A percentile compares a stretch with the other conserved stretches of the same genome.
phyloP scores from a whole-genome alignment of 2,329 filamentous ascomycete species.

The Rachicladosporium sp. region DNA sequence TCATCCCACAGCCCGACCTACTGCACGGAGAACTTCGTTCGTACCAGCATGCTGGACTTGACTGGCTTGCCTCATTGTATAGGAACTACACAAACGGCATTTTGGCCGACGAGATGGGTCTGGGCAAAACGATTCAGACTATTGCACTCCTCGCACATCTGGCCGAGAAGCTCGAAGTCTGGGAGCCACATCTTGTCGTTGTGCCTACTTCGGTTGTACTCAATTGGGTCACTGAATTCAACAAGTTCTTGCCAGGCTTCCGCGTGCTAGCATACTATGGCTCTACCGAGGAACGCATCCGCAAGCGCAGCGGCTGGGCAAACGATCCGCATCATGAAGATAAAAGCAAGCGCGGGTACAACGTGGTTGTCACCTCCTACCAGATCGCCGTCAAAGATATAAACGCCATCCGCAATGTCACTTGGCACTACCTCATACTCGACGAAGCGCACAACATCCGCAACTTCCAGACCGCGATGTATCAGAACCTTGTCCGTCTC shows the following conservation, averaged over 20 bases:
- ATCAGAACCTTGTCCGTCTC: constrained; percentile 90
- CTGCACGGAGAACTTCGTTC: constrained; percentile 82
- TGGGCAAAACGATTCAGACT: constrained; percentile 97
- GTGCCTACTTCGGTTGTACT: constrained; percentile 97
- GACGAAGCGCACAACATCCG: constrained; percentile 99
- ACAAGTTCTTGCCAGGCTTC: constrained; percentile 96
- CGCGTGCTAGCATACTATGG: constrained; percentile 97
- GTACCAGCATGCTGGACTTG: constrained; percentile 92
- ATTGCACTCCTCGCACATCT: constrained; percentile 88
- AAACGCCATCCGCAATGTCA: constrained; percentile 79
- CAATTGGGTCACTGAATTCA: constrained; percentile 99
- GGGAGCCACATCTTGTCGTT: constrained; percentile 91
- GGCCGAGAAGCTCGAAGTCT: constrained; percentile 77
- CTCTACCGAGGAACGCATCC: constrained; percentile 77
- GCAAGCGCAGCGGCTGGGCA: constrained; percentile 86
- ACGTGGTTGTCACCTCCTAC: constrained; percentile 95
- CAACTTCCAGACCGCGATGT: constrained; percentile 94
- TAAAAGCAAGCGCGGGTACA: constrained; percentile 92
- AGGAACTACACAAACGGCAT: constrained; percentile 91
- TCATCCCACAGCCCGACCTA: constrained; percentile 48
- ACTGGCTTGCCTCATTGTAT: constrained; percentile 92
- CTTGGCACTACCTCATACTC: constrained; percentile 96
- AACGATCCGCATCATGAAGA: constrained; percentile 53
- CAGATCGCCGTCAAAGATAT: constrained; percentile 91
- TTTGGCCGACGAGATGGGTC: constrained; percentile 93